Evolutionary conservation across 768 basidiomycete genomes (phyloP).

Genomic region (Nidularia pulvinata): DNA sequence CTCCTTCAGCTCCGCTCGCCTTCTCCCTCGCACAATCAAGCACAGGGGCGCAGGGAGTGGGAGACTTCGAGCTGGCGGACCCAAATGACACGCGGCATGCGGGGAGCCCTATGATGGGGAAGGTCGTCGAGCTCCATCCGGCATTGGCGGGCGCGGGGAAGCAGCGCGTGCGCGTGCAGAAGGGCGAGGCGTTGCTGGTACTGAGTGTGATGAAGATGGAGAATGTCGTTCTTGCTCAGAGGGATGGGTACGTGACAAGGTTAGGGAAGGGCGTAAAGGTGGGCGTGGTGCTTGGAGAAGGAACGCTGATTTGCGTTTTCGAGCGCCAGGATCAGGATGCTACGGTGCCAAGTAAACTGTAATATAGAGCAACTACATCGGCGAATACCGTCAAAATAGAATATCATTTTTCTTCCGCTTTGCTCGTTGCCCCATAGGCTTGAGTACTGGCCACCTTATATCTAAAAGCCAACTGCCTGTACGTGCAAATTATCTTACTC

Average conservation of each 20-base stretch:
- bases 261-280: constrained; percentile 26
- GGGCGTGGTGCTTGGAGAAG: constrained; percentile 30
- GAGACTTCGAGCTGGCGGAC: constrained; percentile 26
- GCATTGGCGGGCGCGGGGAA: constrained; percentile 11
- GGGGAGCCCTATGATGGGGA: constrained; percentile 30
- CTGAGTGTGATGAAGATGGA: constrained; percentile 44
- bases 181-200: constrained; percentile 28
- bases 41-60: constrained; percentile 19
- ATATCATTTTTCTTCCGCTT: too few relatives aligned
- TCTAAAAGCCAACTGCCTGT: too few relatives aligned
- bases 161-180: constrained; percentile 13
- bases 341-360: background rate
- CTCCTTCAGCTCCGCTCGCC: constrained; percentile 15
- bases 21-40: constrained; percentile 29
- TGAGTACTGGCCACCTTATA: too few relatives aligned
- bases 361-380: too few relatives aligned
- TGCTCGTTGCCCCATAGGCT: too few relatives aligned
- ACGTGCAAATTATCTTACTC: too few relatives aligned
- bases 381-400: too few relatives aligned
- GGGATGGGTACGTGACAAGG: constrained; percentile 23
- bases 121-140: constrained; percentile 31
- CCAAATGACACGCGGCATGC: constrained; percentile 26
- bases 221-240: constrained; percentile 22
- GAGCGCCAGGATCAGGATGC: background rate
- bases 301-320: constrained; percentile 24